These are phyloP conservation scores for Afroboletus lepidellus DNA, from an alignment of 1,284 basidiomycete genomes.

Conservation along the genomic window DNA sequence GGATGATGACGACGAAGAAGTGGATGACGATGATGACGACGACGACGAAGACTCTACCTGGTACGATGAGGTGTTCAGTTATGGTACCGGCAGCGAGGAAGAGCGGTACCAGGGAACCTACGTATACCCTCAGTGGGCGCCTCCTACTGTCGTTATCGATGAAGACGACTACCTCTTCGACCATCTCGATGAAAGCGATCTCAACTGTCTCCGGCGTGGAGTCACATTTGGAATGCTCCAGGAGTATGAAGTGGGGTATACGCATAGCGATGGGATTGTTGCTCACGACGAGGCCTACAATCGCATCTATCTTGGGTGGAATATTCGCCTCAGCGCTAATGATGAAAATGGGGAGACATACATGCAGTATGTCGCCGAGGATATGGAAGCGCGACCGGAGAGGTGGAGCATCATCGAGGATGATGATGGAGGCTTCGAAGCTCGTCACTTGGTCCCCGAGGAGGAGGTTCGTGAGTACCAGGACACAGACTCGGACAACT, in stretches of 20 bases:
- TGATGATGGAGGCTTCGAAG: constrained; percentile 41
- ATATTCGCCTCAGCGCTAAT: constrained; percentile 47
- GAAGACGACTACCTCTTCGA: constrained; percentile 39
- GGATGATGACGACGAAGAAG: constrained; percentile 40
- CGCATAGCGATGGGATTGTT: constrained; percentile 50
- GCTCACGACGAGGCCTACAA: constrained; percentile 40
- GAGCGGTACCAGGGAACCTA: constrained; percentile 40
- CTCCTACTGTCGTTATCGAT: constrained; percentile 43
- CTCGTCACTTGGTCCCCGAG: constrained; percentile 45
- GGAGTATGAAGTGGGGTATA: constrained; percentile 53
- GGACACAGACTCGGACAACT: constrained; percentile 56
- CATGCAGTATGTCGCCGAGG: constrained; percentile 47
- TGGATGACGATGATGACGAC: constrained; percentile 32
- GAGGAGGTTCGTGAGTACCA: constrained; percentile 45
- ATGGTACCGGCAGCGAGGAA: constrained; percentile 37
- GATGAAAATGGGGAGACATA: constrained; percentile 53
- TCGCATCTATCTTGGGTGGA: constrained; percentile 63
- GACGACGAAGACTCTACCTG: constrained; percentile 34
- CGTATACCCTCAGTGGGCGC: constrained; percentile 53
- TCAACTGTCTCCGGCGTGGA: constrained; percentile 58
- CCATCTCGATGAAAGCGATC: constrained; percentile 36
- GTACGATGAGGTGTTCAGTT: constrained; percentile 36
- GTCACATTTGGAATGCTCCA: constrained; percentile 58
- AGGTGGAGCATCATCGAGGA: constrained; percentile 47
- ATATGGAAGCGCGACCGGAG: constrained; percentile 48